Base-by-base conservation (phyloP, 371 early-diverging fungal species). In the Mortierella sp. region DNA sequence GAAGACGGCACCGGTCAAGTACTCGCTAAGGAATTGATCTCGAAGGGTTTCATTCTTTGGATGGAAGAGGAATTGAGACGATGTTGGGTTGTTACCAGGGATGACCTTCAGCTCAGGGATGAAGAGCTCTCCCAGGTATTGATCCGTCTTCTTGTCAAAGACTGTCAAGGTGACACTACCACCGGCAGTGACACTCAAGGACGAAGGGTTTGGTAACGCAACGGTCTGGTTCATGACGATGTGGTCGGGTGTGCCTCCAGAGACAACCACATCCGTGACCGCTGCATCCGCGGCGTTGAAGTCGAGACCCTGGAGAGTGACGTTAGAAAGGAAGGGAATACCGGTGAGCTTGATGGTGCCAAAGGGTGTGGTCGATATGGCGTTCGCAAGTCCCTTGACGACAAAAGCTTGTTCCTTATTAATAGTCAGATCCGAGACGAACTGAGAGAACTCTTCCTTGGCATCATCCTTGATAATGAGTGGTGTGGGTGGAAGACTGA, bases 301-400 rank as follows among this genome's bases (percentile, higher is more conserved):
- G 67, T 81, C 80, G 56, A 87, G 79, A 60, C 88, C 86, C 46
- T 80, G 76, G 56, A 87, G 73, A 15, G 75, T 57, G 8, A 86
- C 84, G 30, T 78, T 79, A 2, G 85, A 83, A n/a, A 79, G 75
- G 65, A 87, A 85, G 1, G 84, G 81, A 46, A 87, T 80, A n/a
- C 82, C 82, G 11, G 80, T 50, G 42, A 86, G 53, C 14, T 59
- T 72, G 50, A 87, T 69, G 14, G 64, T 56, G 23, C 88, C 88
- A 28, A 85, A 73, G 24, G 88, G 82, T 0, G 88, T 87, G 30
- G 59, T 49, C 5, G 82, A 81, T 53, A 79, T 67, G 50, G 84
- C 83, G 30, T 55, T 75, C 39, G 84, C 86, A 41, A 72, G 59
- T 30, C 88, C 88, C 19, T 51, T 28, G 27, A 86, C 82, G 11